Percentiles rank a stretch among this genome's conserved stretches.
Conservation (phyloP, 1,284 basidiomycete species). For the Cryptococcus floricola region DNA sequence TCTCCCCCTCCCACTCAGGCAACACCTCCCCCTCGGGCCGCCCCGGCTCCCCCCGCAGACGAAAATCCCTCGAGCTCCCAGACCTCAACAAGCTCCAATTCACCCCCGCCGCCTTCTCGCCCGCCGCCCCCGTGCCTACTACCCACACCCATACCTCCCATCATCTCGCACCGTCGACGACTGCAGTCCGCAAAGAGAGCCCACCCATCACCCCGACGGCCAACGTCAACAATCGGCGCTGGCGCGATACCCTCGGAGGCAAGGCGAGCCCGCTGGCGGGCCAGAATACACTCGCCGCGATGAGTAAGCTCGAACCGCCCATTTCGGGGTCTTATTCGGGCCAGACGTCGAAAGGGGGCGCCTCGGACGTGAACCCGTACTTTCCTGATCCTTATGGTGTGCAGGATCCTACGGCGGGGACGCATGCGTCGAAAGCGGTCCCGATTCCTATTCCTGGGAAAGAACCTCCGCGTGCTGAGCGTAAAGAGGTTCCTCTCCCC, state of each 20-base stretch:
- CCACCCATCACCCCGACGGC: slow-evolving; percentile 4
- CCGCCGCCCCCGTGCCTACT: slow-evolving; percentile 37
- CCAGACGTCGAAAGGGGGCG: neutral
- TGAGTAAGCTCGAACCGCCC: slow-evolving; percentile 27
- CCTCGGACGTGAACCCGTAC: slow-evolving; percentile 24
- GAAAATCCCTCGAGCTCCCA: slow-evolving; percentile 48
- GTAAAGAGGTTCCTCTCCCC: slow-evolving; percentile 24
- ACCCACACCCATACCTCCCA: slow-evolving; percentile 41
- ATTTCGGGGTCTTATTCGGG: slow-evolving; percentile 7
- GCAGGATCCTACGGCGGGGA: neutral
- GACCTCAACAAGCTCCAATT: slow-evolving; percentile 48
- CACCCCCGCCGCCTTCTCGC: slow-evolving; percentile 29
- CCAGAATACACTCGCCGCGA: slow-evolving; percentile 23
- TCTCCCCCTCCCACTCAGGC: slow-evolving; percentile 37
- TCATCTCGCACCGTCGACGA: slow-evolving; percentile 22
- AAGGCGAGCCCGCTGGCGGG: slow-evolving; percentile 24
- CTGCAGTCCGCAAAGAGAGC: slow-evolving; percentile 3
- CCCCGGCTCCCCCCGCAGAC: slow-evolving; percentile 37
- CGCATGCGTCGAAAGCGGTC: slow-evolving; percentile 1
- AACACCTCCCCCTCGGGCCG: slow-evolving; percentile 42
- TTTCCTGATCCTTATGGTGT: slow-evolving; percentile 29
- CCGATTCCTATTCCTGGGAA: slow-evolving; percentile 26
- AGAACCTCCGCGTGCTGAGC: slow-evolving; percentile 9
- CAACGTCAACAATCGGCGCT: slow-evolving; percentile 6
- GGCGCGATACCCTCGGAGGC: slow-evolving; percentile 33